Evolutionary conservation across 148 eudicot species (phyloP), one percentile per base, ranked within the genome.

Genomic region (Cornus suecica): DNA sequence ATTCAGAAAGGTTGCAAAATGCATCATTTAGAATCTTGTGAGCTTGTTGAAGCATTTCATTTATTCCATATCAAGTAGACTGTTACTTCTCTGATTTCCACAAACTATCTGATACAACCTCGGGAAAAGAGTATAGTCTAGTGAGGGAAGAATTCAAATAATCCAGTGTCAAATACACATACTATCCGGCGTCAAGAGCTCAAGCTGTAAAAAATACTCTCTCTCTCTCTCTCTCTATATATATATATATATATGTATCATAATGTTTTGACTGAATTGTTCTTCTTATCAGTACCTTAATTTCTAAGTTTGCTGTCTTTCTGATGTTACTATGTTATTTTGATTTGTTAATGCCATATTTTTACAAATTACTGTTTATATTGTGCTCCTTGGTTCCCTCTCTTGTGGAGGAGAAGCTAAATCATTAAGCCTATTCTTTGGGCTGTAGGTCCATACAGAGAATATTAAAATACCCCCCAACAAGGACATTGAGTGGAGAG

Each of bases 401-500:
- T 34, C 32, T 72, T 5, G 0, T 23, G 24, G 61, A 71, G 30
- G 9, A 20, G 75, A 75, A n/a, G 66, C 73, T 75, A 78, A 48
- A 32, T 34, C 48, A 32, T 72, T 65, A 23, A 67, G 10, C 68
- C 64, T 72, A 24, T 79, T 72, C 48, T 77, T 72, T 82, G 68
- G 61, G 77, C 74, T 70, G 51, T 79, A 94, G 99, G 87, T 91
- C 90, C 26, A 92, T 95, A 81, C 97, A 95, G 80, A 87, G 90
- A 77, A 92, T 95, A 77, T 54, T 95, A 60, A 92, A 89, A 72
- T 89, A 92, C 79, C 97, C 99, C 30, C 97, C 99, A 42, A 95
- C 99, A 83, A 88, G 99, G 82, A 83, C 87, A 77, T 88, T 95
- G 82, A 92, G 82, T 80, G 99, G 97, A 78, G 97, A 95, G 71